These are phyloP conservation scores for Trypethelium eluteriae DNA, from an alignment of 495 filamentous ascomycete species.

Conservation along the genomic window DNA sequence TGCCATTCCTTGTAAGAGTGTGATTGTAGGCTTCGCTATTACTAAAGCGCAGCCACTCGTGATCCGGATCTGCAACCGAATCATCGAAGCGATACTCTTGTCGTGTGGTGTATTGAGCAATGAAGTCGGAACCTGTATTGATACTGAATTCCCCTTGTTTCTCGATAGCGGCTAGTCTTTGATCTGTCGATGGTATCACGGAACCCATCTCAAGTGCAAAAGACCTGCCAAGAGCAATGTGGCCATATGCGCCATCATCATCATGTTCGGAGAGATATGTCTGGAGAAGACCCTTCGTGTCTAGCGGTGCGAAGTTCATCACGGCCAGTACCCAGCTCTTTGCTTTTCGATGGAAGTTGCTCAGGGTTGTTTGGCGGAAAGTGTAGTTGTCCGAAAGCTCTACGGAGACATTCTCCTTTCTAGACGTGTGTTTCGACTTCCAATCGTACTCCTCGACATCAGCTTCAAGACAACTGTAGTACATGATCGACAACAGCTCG, in stretches of 20 bases:
- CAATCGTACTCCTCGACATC: constrained; percentile 92
- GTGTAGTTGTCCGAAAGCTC: constrained; percentile 84
- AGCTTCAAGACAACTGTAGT: constrained; percentile 84
- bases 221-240: constrained; percentile 86
- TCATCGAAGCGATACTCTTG: constrained; percentile 86
- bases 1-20: constrained; percentile 17
- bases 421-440: constrained; percentile 67
- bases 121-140: constrained; percentile 89
- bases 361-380: constrained; percentile 68
- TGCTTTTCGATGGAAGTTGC: constrained; percentile 68
- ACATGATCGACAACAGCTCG: constrained; percentile 87
- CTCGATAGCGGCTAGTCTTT: constrained; percentile 61
- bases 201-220: constrained; percentile 92
- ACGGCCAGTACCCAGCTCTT: constrained; percentile 69
- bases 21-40: constrained; percentile 13
- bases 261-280: constrained; percentile 93
- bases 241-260: constrained; percentile 76
- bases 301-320: constrained; percentile 80
- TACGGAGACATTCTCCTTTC: constrained; percentile 65
- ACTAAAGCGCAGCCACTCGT: constrained; percentile 54
- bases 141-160: constrained; percentile 59
- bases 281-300: constrained; percentile 87
- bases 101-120: constrained; percentile 93
- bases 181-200: constrained; percentile 78
- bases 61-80: constrained; percentile 52